Conservation (phyloP, 129 eudicot genomes). For the Tanacetum coccineum region DNA sequence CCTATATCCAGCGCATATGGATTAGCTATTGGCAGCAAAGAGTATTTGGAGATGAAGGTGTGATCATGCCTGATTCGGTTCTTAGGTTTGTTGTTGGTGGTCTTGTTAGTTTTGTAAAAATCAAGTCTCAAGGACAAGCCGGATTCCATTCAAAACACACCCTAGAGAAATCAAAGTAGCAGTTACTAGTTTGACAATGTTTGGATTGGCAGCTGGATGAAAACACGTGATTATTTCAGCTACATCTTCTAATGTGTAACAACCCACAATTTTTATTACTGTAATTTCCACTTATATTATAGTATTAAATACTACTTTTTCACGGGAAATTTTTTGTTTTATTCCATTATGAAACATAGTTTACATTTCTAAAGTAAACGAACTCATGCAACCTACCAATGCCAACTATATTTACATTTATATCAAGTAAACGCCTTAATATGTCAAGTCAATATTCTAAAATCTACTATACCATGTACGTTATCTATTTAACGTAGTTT, state of each 20-base stretch:
- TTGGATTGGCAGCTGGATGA: background rate
- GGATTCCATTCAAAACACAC: constrained; percentile 14
- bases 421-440: too few species aligned
- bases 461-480: too few species aligned
- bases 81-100: background rate
- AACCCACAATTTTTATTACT: too few species aligned
- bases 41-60: constrained; percentile 6
- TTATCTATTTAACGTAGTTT: too few species aligned
- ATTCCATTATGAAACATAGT: too few species aligned
- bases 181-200: background rate
- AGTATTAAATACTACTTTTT: too few species aligned
- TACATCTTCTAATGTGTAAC: background rate
- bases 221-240: background rate
- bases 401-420: too few species aligned
- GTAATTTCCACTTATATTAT: too few species aligned
- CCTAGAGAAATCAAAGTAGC: background rate
- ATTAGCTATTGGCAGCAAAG: background rate
- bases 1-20: background rate
- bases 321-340: too few species aligned
- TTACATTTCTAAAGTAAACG: too few species aligned
- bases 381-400: too few species aligned
- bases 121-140: background rate
- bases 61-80: background rate
- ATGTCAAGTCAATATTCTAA: too few species aligned
- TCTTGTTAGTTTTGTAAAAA: background rate